Base-by-base conservation (phyloP, 768 basidiomycete species). In the Suillus tomentosus region DNA sequence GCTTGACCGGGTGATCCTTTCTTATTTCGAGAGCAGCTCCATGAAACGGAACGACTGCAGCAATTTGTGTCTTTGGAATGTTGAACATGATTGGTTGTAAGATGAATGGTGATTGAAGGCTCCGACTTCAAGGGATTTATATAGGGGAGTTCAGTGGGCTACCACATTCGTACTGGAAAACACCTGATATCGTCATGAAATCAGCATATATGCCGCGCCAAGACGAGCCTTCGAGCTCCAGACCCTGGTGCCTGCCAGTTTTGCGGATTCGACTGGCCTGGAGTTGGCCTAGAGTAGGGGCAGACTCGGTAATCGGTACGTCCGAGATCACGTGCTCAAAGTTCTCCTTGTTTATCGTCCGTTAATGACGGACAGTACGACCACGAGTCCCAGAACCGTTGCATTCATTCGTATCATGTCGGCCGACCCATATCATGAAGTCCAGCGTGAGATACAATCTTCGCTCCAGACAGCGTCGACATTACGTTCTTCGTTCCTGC, bases 351-450 rank as follows among this genome's bases (percentile, higher is more conserved):
- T 45, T 45, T 9, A 19, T 45, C n/a, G 45, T 9, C 7, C 48
- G 14, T 50, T 24, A 24, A 50, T 8, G 6, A 27, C 48, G 24
- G 7, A 50, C 55, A n/a, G 34, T n/a, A 11, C 31, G 15, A n/a
- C 55, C 3, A 36, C 34, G 24, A 13, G n/a, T 45, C 14, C 31
- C 36, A 34, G 15, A 24, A 45, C 15, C 45, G 3, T 39, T 36
- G 15, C 53, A 55, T 39, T 43, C 22, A 42, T 27, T 43, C 40
- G 24, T 11, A 57, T 22, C 65, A 90, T 90, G 88, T 88, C 90
- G 19, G 76, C 82, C 8, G 94, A 96, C 78, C 94, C 94, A 48
- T 96, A 95, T 75, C 90, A 94, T 79, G 90, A 86, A 42, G 92
- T 95, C 2, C 88, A 91, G 71, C 87, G 86, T 65, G 94, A 96